These are phyloP conservation scores for Pseudozyma hubeiensis DNA, from an alignment of 1,284 basidiomycete genomes.

Conservation along the genomic window DNA sequence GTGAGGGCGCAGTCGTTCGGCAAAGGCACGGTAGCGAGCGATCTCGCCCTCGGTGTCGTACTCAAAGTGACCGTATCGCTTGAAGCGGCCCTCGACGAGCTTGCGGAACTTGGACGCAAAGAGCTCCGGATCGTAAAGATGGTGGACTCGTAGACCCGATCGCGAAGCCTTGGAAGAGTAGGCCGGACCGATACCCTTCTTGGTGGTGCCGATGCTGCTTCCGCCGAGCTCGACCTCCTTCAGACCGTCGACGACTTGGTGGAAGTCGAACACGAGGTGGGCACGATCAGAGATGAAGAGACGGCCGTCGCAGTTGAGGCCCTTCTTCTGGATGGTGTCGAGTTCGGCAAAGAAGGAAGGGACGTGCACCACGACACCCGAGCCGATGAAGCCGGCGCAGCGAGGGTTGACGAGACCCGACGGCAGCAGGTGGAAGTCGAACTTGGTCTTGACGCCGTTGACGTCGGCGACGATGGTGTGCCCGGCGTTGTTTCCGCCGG, in stretches of 20 bases:
- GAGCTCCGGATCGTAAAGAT: conserved; percentile 87
- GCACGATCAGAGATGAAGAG: conserved; percentile 95
- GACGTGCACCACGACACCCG: conserved; percentile 92
- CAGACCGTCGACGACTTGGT: conserved; percentile 98
- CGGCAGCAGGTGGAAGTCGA: conserved; percentile 94
- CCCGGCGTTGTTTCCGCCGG: conserved; percentile 97
- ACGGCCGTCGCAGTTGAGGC: conserved; percentile 83
- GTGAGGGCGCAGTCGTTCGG: conserved; percentile 85
- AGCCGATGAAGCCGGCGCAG: conserved; percentile 89
- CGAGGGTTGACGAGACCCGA: conserved; percentile 90
- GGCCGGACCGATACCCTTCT: conserved; percentile 97
- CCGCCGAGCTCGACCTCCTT: conserved; percentile 98
- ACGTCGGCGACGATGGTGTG: conserved; percentile 93
- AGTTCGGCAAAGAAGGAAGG: conserved; percentile 96
- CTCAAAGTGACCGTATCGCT: conserved; percentile 97
- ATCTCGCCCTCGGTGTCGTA: conserved; percentile 99
- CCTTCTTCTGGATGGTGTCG: conserved; percentile 83
- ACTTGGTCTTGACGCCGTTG: conserved; percentile 82
- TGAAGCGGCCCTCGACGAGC: conserved; percentile 95
- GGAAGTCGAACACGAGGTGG: conserved; percentile 97
- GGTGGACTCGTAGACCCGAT: conserved; percentile 93
- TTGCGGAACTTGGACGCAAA: conserved; percentile 94
- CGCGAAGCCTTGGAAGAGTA: conserved; percentile 98
- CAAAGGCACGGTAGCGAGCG: conserved; percentile 85
- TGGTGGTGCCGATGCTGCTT: conserved; percentile 91